Conservation (phyloP, 768 basidiomycete species). For the Lentinula edodes region DNA sequence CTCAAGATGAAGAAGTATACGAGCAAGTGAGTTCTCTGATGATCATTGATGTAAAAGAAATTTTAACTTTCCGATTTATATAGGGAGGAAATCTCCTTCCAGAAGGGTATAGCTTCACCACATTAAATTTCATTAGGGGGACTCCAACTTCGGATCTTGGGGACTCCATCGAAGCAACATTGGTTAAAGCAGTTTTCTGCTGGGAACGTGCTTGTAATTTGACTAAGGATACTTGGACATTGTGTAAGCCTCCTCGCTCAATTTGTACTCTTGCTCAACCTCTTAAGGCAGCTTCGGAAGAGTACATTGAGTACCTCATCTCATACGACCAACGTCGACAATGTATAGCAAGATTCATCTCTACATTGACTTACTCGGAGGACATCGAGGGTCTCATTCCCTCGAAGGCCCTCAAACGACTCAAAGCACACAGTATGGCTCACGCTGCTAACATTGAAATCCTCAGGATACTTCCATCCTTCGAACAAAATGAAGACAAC, state of each 20-base stretch:
- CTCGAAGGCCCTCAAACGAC: neutral
- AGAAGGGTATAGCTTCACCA: neutral
- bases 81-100: neutral
- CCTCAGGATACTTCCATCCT: neutral
- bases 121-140: neutral
- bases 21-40: neutral
- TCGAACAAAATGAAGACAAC: neutral
- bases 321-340: neutral
- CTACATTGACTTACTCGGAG: neutral
- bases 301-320: neutral
- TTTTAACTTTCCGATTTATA: neutral
- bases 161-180: neutral
- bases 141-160: neutral
- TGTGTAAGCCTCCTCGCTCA: neutral
- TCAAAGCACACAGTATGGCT: neutral
- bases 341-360: neutral
- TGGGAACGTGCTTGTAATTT: neutral
- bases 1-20: slow-evolving; percentile 11
- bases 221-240: neutral
- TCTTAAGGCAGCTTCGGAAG: neutral
- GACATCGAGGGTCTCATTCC: neutral
- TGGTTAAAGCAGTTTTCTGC: neutral
- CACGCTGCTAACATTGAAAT: neutral
- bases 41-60: neutral
- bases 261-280: neutral